Conservation (phyloP, 768 basidiomycete genomes). For the Ramaria sp. region DNA sequence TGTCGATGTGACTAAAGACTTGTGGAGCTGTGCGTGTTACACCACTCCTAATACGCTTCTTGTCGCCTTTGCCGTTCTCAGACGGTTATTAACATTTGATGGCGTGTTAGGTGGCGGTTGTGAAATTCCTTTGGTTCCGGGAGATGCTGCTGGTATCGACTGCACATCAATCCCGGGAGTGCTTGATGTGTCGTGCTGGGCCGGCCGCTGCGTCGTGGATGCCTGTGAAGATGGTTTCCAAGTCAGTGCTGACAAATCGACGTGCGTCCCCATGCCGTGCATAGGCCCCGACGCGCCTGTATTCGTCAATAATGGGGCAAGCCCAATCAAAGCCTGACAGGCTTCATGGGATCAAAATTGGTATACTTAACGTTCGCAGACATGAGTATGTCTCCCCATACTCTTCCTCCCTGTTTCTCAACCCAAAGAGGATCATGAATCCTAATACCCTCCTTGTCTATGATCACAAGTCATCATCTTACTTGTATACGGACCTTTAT, state of each 20-base stretch:
- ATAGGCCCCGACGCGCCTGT: neutral
- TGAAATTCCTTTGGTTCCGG: constrained; percentile 19
- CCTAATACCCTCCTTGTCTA: too few species aligned
- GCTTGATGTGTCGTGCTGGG: constrained; percentile 36
- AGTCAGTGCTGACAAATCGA: neutral
- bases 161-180: constrained; percentile 39
- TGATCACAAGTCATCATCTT: too few species aligned
- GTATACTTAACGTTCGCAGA: too few species aligned
- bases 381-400: too few species aligned
- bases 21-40: constrained; percentile 40
- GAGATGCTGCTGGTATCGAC: constrained; percentile 28
- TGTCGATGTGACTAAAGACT: constrained; percentile 33
- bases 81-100: neutral
- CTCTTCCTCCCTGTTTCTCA: too few species aligned
- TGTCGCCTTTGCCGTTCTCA: neutral
- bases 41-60: neutral
- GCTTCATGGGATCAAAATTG: too few species aligned
- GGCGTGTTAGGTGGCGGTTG: constrained; percentile 37
- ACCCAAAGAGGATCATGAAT: too few species aligned
- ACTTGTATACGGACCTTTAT: too few species aligned
- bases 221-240: constrained; percentile 34
- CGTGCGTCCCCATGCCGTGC: neutral
- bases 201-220: constrained; percentile 32
- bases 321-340: too few species aligned
- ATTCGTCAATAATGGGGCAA: neutral